A percentile compares a stretch with the other conserved stretches of the same genome.
Evolutionary conservation across 768 basidiomycete genomes (phyloP).

Genomic region (Hericium alpestre): DNA sequence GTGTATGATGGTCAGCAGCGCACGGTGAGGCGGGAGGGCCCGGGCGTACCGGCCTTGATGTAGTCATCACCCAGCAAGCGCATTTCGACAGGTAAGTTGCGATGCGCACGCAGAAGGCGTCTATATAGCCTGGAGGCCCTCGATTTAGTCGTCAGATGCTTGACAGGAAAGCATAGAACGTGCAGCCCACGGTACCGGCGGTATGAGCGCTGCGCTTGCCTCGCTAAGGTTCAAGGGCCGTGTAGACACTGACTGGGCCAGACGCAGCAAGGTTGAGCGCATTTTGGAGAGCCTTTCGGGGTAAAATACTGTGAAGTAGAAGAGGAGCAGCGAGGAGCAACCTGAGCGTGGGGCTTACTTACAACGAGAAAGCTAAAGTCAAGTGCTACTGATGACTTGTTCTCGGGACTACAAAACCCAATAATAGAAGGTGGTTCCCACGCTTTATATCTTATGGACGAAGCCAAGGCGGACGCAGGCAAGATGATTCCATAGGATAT

Average conservation of each 20-base stretch:
- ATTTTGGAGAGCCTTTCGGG: background rate
- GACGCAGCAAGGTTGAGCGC: constrained; percentile 4
- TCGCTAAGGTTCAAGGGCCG: constrained; percentile 21
- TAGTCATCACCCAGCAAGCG: constrained; percentile 37
- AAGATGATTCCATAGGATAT: no score
- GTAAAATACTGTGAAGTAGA: no score
- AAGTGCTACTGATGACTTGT: no score
- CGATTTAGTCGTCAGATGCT: background rate
- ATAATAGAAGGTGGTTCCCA: no score
- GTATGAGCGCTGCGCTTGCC: constrained; percentile 28
- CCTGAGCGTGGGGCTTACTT: no score
- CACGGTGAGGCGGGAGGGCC: background rate
- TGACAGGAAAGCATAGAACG: background rate
- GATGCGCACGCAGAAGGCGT: constrained; percentile 32
- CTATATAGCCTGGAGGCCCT: constrained; percentile 28
- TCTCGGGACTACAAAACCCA: no score
- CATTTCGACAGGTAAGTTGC: constrained; percentile 32
- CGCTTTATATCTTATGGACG: no score
- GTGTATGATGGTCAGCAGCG: background rate
- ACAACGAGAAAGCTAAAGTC: no score
- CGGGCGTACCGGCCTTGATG: constrained; percentile 26
- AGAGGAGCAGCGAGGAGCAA: no score
- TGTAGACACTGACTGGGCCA: constrained; percentile 20
- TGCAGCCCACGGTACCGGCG: constrained; percentile 29
- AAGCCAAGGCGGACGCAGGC: no score